phyloP scores from a whole-genome alignment of 768 basidiomycete genomes.

The Pisolithus tinctorius region DNA sequence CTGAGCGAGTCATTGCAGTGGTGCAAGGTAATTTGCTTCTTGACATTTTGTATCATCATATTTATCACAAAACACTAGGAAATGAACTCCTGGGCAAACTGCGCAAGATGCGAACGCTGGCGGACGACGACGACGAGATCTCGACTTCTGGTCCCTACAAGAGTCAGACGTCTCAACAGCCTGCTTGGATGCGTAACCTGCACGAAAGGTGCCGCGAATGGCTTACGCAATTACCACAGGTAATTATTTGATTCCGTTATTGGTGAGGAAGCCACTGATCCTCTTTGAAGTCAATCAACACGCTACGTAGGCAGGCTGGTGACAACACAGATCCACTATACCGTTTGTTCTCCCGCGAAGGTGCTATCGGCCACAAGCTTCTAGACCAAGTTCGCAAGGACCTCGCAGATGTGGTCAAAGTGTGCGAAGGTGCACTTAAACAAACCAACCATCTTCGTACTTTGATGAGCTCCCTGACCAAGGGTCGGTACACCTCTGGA shows the following conservation, averaged over 20 bases:
- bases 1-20: constrained; percentile 86
- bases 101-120: constrained; percentile 86
- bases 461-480: constrained; percentile 83
- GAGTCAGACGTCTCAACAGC: constrained; percentile 64
- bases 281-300: constrained; percentile 50
- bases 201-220: constrained; percentile 80
- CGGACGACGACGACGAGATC: constrained; percentile 77
- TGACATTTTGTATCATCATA: not conserved
- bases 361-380: constrained; percentile 70
- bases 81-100: constrained; percentile 79
- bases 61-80: constrained; percentile 37
- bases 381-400: constrained; percentile 77
- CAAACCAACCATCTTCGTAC: constrained; percentile 95
- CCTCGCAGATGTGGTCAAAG: constrained; percentile 71
- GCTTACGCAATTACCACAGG: constrained; percentile 70
- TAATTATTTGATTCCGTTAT: constrained; percentile 28
- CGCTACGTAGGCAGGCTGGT: constrained; percentile 53
- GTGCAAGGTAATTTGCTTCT: constrained; percentile 62
- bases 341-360: constrained; percentile 85
- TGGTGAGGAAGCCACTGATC: constrained; percentile 7
- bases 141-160: constrained; percentile 47
- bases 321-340: constrained; percentile 82
- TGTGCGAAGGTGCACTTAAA: constrained; percentile 83
- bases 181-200: constrained; percentile 91
- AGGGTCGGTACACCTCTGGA: constrained; percentile 47